Base-by-base conservation (phyloP, 345 rosid genomes). In the Moringa oleifera region DNA sequence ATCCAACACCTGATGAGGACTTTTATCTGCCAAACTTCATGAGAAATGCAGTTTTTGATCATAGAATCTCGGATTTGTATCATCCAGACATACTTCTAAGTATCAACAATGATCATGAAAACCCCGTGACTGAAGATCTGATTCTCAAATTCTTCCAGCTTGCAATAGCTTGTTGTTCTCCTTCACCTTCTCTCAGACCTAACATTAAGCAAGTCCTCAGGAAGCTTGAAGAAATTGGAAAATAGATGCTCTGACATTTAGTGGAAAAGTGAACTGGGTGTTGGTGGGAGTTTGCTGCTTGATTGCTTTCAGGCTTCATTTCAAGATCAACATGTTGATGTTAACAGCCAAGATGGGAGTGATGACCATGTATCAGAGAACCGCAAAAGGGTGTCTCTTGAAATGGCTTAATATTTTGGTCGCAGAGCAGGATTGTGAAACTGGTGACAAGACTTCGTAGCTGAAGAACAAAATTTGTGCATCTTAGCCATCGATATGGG, bases 91-190 rank as follows among this genome's bases (percentile, higher is more conserved):
- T 89, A 63, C 80, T 81, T 58, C 66, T n/a, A 22, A 72, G 81
- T 73, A 65, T 68, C 65, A 64, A 61, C 41, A 47, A 53, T 57
- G 75, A 71, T 50, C 54, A 41, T 45, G 81, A 68, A 62, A 70
- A 37, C 6, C 64, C 70, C 1, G 76, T 81, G 20, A 78, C 75
- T 11, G 87, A 90, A 83, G 96, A 85, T 69, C 31, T 66, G 67
- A 70, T 89, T 20, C 81, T 85, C 21, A 78, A 80, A 72, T 82
- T 80, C 68, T 81, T 86, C 74, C 94, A 86, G 71, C 83, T 93
- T 68, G 95, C 97, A 2, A 73, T 87, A 85, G 73, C 91, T 61
- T 87, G 97, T 66, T 93, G 96, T 75, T 89, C 98, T 58, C 91
- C 91, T 65, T 84, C 86, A 0, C 90, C 97, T 72, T 81, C 93